phyloP scores from a whole-genome alignment of 129 eudicot species.

The Pulicaria dysenterica region DNA sequence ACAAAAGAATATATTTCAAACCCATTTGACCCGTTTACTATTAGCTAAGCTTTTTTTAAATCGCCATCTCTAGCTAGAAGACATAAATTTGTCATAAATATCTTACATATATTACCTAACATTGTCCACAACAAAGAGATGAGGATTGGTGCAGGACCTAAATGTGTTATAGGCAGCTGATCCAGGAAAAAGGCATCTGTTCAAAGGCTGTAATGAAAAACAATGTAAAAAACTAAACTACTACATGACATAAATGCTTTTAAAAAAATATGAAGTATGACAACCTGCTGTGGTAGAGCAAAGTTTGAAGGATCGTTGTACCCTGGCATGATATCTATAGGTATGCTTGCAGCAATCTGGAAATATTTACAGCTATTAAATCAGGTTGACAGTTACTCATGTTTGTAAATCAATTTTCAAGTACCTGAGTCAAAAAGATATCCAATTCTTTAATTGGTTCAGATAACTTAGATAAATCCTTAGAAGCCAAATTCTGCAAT shows the following conservation, averaged over 20 bases:
- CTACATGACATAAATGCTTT: not conserved
- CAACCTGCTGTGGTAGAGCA: slow-evolving; percentile 92
- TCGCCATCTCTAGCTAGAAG: slow-evolving; percentile 11
- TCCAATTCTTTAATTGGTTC: slow-evolving; percentile 93
- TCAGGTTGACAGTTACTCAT: slow-evolving; percentile 1
- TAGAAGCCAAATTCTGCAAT: slow-evolving; percentile 71
- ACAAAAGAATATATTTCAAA: not conserved
- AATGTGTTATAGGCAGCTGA: slow-evolving; percentile 83
- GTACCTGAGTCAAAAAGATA: slow-evolving; percentile 85
- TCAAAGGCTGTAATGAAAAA: slow-evolving; percentile 59
- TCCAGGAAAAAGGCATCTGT: slow-evolving; percentile 95
- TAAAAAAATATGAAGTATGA: not conserved
- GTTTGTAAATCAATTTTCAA: not conserved
- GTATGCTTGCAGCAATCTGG: slow-evolving; percentile 87
- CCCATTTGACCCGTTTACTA: not conserved
- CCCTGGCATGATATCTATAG: slow-evolving; percentile 93
- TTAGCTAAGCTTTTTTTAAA: no score
- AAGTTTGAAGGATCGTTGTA: slow-evolving; percentile 82
- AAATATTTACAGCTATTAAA: slow-evolving; percentile 19
- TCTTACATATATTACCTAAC: slow-evolving; percentile 55
- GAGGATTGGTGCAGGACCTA: slow-evolving; percentile 90
- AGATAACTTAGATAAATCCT: slow-evolving; percentile 72
- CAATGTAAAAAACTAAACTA: slow-evolving; percentile 7
- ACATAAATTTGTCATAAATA: slow-evolving; percentile 1
- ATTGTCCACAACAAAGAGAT: slow-evolving; percentile 80